Evolutionary conservation across 2,329 filamentous ascomycete species (phyloP).

Genomic region (Pseudogymnoascus sp.): DNA sequence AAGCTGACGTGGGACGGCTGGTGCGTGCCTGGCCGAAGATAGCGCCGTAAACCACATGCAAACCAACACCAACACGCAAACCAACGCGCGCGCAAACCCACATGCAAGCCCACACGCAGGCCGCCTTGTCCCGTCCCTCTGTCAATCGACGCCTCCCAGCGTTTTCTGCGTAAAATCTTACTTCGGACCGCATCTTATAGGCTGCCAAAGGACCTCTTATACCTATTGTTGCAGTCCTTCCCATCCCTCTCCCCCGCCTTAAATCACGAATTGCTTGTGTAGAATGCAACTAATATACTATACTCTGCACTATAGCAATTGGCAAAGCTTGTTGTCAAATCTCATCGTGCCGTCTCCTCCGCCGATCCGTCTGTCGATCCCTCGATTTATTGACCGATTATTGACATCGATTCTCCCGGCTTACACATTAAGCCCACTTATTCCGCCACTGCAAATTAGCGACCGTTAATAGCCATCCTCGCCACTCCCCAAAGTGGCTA

Average conservation of each 20-base stretch:
- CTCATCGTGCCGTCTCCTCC: neutral
- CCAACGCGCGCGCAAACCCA: neutral
- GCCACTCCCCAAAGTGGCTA: neutral
- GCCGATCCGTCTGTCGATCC: neutral
- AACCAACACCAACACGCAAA: no score
- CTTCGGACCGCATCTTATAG: neutral
- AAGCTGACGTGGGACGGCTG: conserved; percentile 4
- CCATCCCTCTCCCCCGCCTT: neutral
- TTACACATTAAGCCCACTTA: neutral
- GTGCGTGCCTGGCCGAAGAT: neutral
- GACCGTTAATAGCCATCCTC: neutral
- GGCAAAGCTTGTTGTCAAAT: conserved; percentile 4
- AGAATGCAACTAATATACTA: neutral
- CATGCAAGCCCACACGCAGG: neutral
- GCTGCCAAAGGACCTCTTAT: neutral
- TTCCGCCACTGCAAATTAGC: conserved; percentile 7
- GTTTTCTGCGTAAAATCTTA: neutral
- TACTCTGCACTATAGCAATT: neutral
- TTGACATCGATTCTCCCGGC: neutral
- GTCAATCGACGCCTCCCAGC: neutral
- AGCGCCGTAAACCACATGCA: neutral
- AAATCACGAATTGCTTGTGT: neutral
- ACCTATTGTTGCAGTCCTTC: neutral
- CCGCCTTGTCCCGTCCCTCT: neutral
- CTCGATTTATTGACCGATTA: neutral